phyloP scores from a whole-genome alignment of 768 basidiomycete genomes.

The Rubroboletus pulcherrimus region DNA sequence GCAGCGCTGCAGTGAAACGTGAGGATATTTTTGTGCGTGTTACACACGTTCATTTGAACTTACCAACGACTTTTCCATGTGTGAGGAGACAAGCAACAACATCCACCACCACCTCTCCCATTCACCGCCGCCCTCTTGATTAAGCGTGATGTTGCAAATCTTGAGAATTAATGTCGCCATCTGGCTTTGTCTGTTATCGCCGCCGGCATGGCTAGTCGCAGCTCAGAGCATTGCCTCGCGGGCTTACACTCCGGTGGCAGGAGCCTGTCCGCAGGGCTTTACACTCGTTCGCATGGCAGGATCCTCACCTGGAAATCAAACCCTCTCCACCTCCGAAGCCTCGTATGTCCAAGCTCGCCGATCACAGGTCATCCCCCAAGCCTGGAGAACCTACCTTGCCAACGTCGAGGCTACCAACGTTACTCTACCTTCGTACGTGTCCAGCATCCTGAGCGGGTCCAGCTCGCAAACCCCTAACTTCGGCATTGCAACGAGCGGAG shows the following conservation, averaged over 20 bases:
- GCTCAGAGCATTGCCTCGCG: conserved; percentile 26
- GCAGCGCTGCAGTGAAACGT: not conserved
- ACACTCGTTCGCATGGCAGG: conserved; percentile 31
- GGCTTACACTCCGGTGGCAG: conserved; percentile 23
- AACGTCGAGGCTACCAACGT: conserved; percentile 32
- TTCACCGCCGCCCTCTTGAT: not conserved
- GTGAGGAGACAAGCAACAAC: not conserved
- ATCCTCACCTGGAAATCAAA: conserved; percentile 23
- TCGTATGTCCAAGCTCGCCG: conserved; percentile 35
- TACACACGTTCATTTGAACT: not conserved
- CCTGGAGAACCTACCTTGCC: conserved; percentile 39
- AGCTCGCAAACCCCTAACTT: conserved; percentile 32
- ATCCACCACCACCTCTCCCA: not conserved
- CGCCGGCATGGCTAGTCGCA: conserved; percentile 5
- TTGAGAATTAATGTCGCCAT: not conserved
- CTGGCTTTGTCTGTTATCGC: conserved; percentile 13
- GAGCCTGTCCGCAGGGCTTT: conserved; percentile 21
- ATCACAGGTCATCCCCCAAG: conserved; percentile 34
- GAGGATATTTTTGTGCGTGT: not conserved
- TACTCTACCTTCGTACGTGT: conserved; percentile 34
- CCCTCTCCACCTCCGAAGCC: conserved; percentile 34
- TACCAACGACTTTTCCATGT: not conserved
- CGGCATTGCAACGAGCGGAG: conserved; percentile 53
- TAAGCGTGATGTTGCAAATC: not conserved
- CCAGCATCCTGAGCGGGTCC: conserved; percentile 26